phyloP scores from a whole-genome alignment of 1,139 yeast species.

The Diutina sp. region DNA sequence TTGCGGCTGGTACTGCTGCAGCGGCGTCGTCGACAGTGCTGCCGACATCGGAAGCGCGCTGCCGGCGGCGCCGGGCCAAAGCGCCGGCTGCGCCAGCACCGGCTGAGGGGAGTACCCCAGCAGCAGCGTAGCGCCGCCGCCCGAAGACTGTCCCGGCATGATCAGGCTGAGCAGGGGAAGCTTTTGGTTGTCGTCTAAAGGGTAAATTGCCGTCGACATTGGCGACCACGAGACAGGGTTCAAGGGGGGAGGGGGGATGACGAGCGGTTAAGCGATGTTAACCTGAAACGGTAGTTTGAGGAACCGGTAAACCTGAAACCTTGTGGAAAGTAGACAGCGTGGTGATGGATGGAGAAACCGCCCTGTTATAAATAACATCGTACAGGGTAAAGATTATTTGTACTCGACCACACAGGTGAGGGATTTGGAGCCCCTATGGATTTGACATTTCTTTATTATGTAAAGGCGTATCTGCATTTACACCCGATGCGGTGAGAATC shows the following conservation, averaged over 20 bases:
- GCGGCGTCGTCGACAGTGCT: not conserved
- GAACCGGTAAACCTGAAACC: not conserved
- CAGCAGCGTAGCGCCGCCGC: not conserved
- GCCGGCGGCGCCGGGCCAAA: not conserved
- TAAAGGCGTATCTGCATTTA: not conserved
- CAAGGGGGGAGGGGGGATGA: not conserved
- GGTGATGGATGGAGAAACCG: not conserved
- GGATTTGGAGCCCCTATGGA: not conserved
- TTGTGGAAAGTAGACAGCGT: not conserved
- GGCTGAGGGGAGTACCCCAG: not conserved
- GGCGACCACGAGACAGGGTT: not conserved
- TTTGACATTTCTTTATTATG: not conserved
- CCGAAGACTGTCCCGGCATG: not conserved
- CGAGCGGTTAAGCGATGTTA: not conserved
- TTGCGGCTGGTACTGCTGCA: not conserved
- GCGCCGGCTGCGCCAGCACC: not conserved
- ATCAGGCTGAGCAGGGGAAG: not conserved
- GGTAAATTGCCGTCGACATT: not conserved
- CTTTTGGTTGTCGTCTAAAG: not conserved
- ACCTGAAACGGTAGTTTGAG: not conserved
- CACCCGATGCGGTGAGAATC: not conserved
- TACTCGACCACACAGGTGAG: not conserved
- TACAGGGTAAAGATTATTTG: not conserved
- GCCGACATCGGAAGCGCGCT: not conserved
- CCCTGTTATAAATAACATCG: not conserved